A percentile compares a stretch with the other conserved stretches of the same genome.
Conservation (phyloP, 345 rosid species). For the Brassica rapa region DNA sequence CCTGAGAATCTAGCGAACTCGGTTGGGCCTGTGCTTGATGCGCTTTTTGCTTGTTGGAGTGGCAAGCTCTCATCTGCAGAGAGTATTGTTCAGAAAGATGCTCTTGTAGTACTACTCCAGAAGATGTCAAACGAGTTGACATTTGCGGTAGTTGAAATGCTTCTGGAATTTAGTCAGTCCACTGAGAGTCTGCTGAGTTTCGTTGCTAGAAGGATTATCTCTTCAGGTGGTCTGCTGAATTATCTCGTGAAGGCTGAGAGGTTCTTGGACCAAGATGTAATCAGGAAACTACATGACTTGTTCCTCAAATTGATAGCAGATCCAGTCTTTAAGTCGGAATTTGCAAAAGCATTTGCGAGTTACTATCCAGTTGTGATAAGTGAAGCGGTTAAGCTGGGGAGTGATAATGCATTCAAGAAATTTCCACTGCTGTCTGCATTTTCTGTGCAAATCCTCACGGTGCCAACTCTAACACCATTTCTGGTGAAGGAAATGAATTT, state of each 20-base stretch:
- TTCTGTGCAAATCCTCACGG: conserved; percentile 95
- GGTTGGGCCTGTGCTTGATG: conserved; percentile 76
- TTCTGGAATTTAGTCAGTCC: conserved; percentile 67
- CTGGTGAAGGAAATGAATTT: conserved; percentile 85
- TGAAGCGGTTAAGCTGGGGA: conserved; percentile 59
- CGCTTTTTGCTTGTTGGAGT: conserved; percentile 64
- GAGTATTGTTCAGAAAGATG: conserved; percentile 40
- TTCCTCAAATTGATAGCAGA: conserved; percentile 86
- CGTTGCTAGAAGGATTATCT: conserved; percentile 63
- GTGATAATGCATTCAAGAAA: conserved; percentile 48
- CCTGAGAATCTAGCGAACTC: conserved; percentile 62
- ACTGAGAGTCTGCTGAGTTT: conserved; percentile 95
- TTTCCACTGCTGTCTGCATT: conserved; percentile 64
- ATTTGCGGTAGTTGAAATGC: conserved; percentile 68
- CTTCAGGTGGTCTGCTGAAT: conserved; percentile 61
- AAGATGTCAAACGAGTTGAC: conserved; percentile 71
- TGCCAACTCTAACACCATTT: conserved; percentile 84
- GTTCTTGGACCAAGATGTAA: conserved; percentile 52
- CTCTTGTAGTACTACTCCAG: conserved; percentile 26
- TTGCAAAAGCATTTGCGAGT: conserved; percentile 74
- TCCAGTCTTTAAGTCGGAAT: conserved; percentile 82
- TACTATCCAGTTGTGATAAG: conserved; percentile 72
- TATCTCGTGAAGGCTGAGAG: conserved; percentile 78
- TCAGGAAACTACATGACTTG: conserved; percentile 67
- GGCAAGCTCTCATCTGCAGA: conserved; percentile 57